Conservation (phyloP, 768 basidiomycete genomes). For the Dioszegia crocea region DNA sequence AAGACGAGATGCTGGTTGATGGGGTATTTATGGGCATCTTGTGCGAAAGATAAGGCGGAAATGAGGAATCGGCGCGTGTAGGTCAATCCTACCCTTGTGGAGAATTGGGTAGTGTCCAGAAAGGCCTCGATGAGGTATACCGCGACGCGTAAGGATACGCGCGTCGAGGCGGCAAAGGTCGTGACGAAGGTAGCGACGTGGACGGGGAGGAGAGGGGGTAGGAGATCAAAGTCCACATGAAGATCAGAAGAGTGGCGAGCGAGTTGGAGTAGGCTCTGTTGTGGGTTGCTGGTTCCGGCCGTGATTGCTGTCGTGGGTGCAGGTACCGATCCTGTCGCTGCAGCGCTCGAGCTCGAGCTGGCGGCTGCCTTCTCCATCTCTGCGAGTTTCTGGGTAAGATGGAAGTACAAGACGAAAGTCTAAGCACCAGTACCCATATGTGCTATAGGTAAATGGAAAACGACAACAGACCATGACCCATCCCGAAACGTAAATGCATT, state of each 20-base stretch:
- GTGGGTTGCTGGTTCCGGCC: neutral
- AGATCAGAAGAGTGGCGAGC: conserved; percentile 9
- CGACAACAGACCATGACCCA: neutral
- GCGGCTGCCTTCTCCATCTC: too few species aligned
- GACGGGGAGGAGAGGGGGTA: conserved; percentile 46
- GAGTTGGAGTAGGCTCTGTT: neutral
- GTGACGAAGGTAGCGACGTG: conserved; percentile 49
- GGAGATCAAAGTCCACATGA: conserved; percentile 11
- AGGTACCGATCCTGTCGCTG: too few species aligned
- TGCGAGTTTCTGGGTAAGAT: neutral
- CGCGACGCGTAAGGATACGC: conserved; percentile 36
- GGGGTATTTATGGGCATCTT: conserved; percentile 24
- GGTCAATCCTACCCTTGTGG: conserved; percentile 42
- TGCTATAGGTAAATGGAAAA: too few species aligned
- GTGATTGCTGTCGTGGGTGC: too few species aligned
- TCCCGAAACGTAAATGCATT: neutral
- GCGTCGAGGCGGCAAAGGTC: conserved; percentile 41
- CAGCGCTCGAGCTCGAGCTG: too few species aligned
- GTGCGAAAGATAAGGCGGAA: conserved; percentile 47
- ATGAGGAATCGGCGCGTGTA: conserved; percentile 47
- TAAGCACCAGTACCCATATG: too few species aligned
- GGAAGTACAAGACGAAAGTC: neutral
- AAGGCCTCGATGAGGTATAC: conserved; percentile 50
- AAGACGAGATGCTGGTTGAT: conserved; percentile 2
- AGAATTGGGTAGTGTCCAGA: conserved; percentile 38